Evolutionary conservation across 2,329 filamentous ascomycete species (phyloP).

Genomic region (Xylaria digitata): DNA sequence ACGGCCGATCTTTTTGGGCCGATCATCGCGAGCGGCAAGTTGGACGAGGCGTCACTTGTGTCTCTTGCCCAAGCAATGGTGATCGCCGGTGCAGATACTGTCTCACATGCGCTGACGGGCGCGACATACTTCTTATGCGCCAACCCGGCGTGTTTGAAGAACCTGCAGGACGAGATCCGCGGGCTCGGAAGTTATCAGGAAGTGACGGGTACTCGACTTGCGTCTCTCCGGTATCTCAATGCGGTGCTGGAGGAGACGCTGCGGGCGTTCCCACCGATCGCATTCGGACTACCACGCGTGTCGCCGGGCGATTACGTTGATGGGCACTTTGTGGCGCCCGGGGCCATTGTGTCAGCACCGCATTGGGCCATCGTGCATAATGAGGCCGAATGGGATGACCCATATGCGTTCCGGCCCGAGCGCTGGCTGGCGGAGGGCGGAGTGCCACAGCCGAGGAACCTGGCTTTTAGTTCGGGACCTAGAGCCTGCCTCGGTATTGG

Average conservation of each 20-base stretch:
- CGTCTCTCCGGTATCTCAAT: slow-evolving; percentile 41
- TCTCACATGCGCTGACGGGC: slow-evolving; percentile 53
- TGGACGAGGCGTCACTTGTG: slow-evolving; percentile 41
- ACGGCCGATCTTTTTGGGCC: slow-evolving; percentile 31
- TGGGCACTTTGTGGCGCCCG: slow-evolving; percentile 42
- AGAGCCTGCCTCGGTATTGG: slow-evolving; percentile 45
- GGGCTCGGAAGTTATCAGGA: slow-evolving; percentile 46
- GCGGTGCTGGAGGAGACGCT: slow-evolving; percentile 46
- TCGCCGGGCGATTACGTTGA: slow-evolving; percentile 46
- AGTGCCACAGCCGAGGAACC: slow-evolving; percentile 25
- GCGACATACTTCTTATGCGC: slow-evolving; percentile 53
- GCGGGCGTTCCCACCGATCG: slow-evolving; percentile 42
- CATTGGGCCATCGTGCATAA: slow-evolving; percentile 44
- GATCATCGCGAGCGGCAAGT: slow-evolving; percentile 29
- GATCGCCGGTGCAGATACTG: slow-evolving; percentile 58
- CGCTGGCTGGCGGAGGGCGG: slow-evolving; percentile 42
- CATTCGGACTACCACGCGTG: slow-evolving; percentile 45
- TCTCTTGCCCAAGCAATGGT: slow-evolving; percentile 45
- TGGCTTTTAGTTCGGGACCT: slow-evolving; percentile 45
- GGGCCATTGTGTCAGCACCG: slow-evolving; percentile 39
- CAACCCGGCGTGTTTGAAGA: slow-evolving; percentile 50
- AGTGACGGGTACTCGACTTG: slow-evolving; percentile 37
- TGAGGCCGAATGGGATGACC: slow-evolving; percentile 40
- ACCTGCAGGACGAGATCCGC: slow-evolving; percentile 53
- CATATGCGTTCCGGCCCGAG: slow-evolving; percentile 44